Conservation (phyloP, 257 asterid genomes). For the Solanum clarkiae region DNA sequence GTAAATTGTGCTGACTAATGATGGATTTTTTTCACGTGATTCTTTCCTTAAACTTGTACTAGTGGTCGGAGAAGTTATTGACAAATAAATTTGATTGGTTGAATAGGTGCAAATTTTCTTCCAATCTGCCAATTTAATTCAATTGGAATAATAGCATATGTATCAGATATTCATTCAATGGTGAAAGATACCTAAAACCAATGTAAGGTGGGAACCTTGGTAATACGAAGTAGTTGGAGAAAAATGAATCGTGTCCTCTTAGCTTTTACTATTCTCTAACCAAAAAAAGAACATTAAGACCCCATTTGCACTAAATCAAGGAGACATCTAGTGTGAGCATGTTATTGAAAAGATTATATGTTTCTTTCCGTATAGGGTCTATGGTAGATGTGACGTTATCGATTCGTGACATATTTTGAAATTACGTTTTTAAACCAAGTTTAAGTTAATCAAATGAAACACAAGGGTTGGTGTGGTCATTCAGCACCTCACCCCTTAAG, state of each 20-base stretch:
- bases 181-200: not conserved
- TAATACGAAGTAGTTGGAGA: not conserved
- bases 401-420: not conserved
- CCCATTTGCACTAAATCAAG: not conserved
- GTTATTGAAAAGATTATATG: not conserved
- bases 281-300: not conserved
- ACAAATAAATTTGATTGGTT: not conserved
- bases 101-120: not conserved
- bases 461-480: too few relatives aligned
- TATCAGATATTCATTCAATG: not conserved
- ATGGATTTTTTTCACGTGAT: not conserved
- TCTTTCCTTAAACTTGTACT: not conserved
- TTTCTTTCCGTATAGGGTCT: not conserved
- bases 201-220: not conserved
- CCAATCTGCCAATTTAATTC: not conserved
- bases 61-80: not conserved
- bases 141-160: not conserved
- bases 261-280: not conserved
- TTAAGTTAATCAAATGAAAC: not conserved
- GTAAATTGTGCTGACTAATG: not conserved
- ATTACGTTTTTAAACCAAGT: not conserved
- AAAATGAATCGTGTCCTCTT: not conserved
- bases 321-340: not conserved
- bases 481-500: too few relatives aligned
- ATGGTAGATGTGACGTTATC: not conserved